phyloP scores from a whole-genome alignment of 1,284 basidiomycete genomes.

The Cutaneotrichosporon sp. region DNA sequence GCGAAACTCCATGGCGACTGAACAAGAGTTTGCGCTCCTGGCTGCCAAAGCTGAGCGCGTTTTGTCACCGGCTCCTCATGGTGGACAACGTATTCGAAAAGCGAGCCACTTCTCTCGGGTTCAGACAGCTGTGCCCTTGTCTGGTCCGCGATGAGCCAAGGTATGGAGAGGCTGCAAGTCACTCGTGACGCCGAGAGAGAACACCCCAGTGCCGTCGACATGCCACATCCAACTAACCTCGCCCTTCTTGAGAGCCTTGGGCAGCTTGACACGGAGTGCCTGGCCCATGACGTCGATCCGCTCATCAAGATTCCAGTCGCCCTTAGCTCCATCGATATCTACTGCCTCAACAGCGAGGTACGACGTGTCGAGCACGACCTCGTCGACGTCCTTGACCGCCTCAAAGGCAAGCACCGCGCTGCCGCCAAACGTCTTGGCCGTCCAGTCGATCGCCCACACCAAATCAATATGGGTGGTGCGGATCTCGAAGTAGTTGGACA shows the following conservation, averaged over 20 bases:
- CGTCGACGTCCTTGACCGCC: constrained; percentile 60
- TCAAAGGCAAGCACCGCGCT: constrained; percentile 60
- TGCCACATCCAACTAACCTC: constrained; percentile 53
- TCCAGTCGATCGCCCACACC: constrained; percentile 82
- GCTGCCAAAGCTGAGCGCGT: too few relatives aligned
- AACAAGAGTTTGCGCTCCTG: too few relatives aligned
- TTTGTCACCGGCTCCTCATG: too few relatives aligned
- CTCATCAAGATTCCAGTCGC: constrained; percentile 61
- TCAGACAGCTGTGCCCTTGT: too few relatives aligned
- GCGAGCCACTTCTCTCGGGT: too few relatives aligned
- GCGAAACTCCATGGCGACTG: too few relatives aligned
- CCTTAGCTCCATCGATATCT: constrained; percentile 57
- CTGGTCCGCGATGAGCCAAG: too few relatives aligned
- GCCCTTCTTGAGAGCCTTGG: constrained; percentile 31
- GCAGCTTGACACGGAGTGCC: constrained; percentile 51
- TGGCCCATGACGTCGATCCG: constrained; percentile 52
- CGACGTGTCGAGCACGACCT: constrained; percentile 75
- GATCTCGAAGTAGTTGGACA: constrained; percentile 75
- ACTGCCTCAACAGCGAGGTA: constrained; percentile 68
- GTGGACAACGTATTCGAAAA: too few relatives aligned
- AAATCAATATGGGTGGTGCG: constrained; percentile 68
- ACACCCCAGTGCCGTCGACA: constrained; percentile 48
- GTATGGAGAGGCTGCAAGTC: too few relatives aligned
- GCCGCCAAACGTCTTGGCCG: constrained; percentile 66
- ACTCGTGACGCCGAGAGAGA: too few relatives aligned